Evolutionary conservation across 192 early-diverging fungal species (phyloP).

Genomic region (Phycomyces nitens): DNA sequence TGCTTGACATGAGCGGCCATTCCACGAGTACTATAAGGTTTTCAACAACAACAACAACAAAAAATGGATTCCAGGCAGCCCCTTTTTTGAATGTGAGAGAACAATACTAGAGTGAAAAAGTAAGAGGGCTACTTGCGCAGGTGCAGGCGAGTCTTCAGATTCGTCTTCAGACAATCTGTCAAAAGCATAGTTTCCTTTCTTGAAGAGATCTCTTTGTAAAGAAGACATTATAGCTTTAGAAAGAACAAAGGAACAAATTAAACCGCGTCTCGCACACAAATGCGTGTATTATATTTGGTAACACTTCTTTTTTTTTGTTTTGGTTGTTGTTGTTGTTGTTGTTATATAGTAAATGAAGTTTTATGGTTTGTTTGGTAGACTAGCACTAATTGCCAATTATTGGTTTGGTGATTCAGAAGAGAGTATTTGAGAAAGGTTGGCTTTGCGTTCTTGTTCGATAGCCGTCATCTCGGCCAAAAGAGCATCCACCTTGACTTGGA

Average conservation of each 20-base stretch:
- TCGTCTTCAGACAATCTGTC: slow-evolving; percentile 10
- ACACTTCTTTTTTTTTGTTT: not conserved
- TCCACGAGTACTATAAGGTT: no score
- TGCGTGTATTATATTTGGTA: not conserved
- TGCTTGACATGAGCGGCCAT: not conserved
- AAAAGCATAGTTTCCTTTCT: slow-evolving; percentile 9
- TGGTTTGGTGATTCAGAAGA: no score
- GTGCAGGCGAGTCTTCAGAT: not conserved
- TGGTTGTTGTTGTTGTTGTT: no score
- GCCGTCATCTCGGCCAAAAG: slow-evolving; percentile 6
- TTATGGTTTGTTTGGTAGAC: no score
- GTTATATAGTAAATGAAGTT: not conserved
- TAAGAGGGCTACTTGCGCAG: no score
- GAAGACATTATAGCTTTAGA: slow-evolving; percentile 20
- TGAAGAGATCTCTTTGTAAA: slow-evolving; percentile 28
- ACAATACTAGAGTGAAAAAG: no score
- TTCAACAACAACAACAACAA: no score
- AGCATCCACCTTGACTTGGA: slow-evolving; percentile 25
- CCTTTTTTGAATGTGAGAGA: no score
- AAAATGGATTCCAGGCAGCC: no score
- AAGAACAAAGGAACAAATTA: slow-evolving; percentile 5
- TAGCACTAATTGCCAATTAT: no score
- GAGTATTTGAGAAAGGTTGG: not conserved
- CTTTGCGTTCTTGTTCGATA: not conserved
- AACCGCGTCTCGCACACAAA: not conserved